Evolutionary conservation across 257 asterid genomes (phyloP).

Genomic region (Sherardia arvensis): DNA sequence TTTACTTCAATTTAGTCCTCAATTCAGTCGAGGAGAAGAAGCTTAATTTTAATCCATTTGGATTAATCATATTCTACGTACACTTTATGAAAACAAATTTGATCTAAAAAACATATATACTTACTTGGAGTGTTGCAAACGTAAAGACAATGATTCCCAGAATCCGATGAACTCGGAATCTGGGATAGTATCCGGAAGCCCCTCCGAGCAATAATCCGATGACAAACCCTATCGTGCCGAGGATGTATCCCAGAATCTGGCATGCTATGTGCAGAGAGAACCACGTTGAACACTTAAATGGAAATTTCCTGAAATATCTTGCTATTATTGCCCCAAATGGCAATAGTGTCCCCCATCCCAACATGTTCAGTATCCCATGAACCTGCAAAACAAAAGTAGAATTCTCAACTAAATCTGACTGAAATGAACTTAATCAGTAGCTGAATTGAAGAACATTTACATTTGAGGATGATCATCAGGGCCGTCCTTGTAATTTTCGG

Average conservation of each 20-base stretch:
- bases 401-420: no score
- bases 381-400: constrained; percentile 18
- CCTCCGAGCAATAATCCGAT: constrained; percentile 47
- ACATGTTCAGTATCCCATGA: constrained; percentile 53
- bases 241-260: constrained; percentile 38
- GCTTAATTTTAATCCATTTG: no score
- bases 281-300: constrained; percentile 13
- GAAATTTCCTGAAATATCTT: constrained; percentile 31
- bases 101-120: neutral
- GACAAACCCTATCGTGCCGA: constrained; percentile 39
- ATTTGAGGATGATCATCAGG: no score
- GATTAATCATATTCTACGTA: no score
- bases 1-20: no score
- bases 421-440: no score
- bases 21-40: no score
- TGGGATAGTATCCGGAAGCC: constrained; percentile 21
- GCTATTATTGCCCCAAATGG: constrained; percentile 51
- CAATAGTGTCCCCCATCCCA: constrained; percentile 54
- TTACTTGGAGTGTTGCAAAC: constrained; percentile 49
- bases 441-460: no score
- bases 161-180: constrained; percentile 26
- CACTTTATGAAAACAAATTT: neutral
- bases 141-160: constrained; percentile 33
- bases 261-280: constrained; percentile 21
- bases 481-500: no score